Evolutionary conservation across 1,139 yeast genomes (phyloP), one percentile per base, ranked within the genome.

Genomic region (Magnusiomyces fungicola): DNA sequence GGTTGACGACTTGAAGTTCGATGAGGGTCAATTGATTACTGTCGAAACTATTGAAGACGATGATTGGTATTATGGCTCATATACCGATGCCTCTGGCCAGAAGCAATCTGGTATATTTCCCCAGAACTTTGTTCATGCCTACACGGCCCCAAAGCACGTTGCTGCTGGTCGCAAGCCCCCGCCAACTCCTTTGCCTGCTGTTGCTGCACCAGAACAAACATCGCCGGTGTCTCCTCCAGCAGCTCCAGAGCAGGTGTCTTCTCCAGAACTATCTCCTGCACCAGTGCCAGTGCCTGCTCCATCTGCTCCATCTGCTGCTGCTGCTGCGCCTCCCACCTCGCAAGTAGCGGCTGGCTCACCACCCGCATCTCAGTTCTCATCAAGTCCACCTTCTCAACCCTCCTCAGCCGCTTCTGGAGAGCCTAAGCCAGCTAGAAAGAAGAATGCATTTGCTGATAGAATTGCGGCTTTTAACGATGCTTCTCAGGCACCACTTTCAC

Each of bases 51-150:
- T 85, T 52, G 96, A 88, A 60, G 97, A 89, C 62, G 95, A 79
- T 7, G 96, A 90, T 56, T 92, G 98, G 98, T 84, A 78, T 61
- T 71, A 77, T 40, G 98, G 98, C 1, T 70, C 73, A 14, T 82
- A 75, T 58, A 69, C 69, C 19, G 80, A 76, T 45, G 59, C 59
- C 27, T 55, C 61, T 2, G 77, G 78, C 10, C 57, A 54, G 12
- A 49, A 59, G 10, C 67, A 70, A 50, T 65, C 75, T 34, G 98
- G 98, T 7, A 83, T 90, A 72, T 92, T 92, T 59, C 98, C 98
- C 6, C 80, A 78, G 64, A 82, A 80, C 63, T 92, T 87, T 69
- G 97, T 92, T 3, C 80, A 79, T 53, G 51, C 69, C 5, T 44
- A 56, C 30, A 54, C 49, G 18, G 56, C 51, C n/a, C 51, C 45